Evolutionary conservation across 495 filamentous ascomycete genomes (phyloP).

Genomic region (Penicillium desertorum): DNA sequence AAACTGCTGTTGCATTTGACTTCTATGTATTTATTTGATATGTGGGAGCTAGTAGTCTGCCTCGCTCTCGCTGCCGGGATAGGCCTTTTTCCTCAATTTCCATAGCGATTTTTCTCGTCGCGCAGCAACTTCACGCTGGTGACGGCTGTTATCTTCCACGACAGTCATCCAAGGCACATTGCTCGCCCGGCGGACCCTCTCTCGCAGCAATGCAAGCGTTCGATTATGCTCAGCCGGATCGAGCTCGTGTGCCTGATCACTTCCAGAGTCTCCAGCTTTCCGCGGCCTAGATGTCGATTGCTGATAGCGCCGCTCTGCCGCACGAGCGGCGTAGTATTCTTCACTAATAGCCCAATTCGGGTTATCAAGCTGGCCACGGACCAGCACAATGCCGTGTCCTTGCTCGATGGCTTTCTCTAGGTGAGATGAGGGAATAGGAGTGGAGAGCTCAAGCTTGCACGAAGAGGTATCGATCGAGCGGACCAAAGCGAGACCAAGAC

Average conservation of each 20-base stretch:
- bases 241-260: constrained; percentile 7
- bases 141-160: constrained; percentile 39
- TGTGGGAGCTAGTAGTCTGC: constrained; percentile 33
- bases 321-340: constrained; percentile 44
- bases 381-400: constrained; percentile 47
- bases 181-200: constrained; percentile 41
- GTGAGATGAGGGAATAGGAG: constrained; percentile 42
- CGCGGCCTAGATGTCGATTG: constrained; percentile 22
- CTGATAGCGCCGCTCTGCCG: constrained; percentile 39
- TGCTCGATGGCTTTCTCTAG: constrained; percentile 36
- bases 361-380: constrained; percentile 53
- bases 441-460: constrained; percentile 47
- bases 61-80: constrained; percentile 45
- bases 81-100: constrained; percentile 49
- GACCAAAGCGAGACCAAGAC: constrained; percentile 54
- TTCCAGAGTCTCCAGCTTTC: constrained; percentile 23
- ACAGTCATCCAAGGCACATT: constrained; percentile 51
- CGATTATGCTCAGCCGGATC: constrained; percentile 22
- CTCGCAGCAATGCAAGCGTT: constrained; percentile 29
- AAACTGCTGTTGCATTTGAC: background rate
- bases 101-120: constrained; percentile 42
- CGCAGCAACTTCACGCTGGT: constrained; percentile 33
- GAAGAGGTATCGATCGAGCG: constrained; percentile 44
- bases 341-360: constrained; percentile 53
- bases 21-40: constrained; percentile 8